Base-by-base conservation (phyloP, 768 basidiomycete species). In the Fibroporia radiculosa region DNA sequence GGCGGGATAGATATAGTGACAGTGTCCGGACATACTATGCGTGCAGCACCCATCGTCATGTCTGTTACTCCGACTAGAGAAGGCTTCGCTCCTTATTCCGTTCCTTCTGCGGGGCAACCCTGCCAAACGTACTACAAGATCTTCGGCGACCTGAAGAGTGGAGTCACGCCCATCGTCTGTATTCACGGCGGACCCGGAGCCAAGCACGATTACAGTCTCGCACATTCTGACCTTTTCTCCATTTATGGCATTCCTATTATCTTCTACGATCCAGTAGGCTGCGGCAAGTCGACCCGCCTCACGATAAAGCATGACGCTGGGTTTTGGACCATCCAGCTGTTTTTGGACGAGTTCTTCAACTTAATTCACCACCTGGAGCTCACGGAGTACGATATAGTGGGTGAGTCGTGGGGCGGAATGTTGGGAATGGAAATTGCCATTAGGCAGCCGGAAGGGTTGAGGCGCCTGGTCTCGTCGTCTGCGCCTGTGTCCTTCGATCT, bases 341-440 rank as follows among this genome's bases (percentile, higher is more conserved):
- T 76, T 61, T 55, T 74, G 42, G 70, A 70, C 32, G 74, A 81
- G 61, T 70, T 81, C 26, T 64, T 66, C 20, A 77, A 75, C 42
- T 49, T 80, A 7, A 42, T 79, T 18, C 34, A 51, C 3, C 50
- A 71, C 18, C 61, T 80, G 16, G 65, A 60, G 0, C 66, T 78
- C 46, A 33, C 54, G 8, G 51, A 56, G 4, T 79, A 68, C 54
- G 65, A 70, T 49, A 53, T 80, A 1, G 49, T 70, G 1, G 78
- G 79, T 0, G 77, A 80, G 37, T 77, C 74, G 3, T 77, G 77
- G 77, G 79, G 78, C 11, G 76, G 71, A 1, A 75, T 75, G 60
- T 62, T 80, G 7, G 74, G 62, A 0, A 49, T 61, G 4, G 65
- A 71, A 27, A 72, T 68, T 39, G 71, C 53, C 6, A 58, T 65